phyloP scores from a whole-genome alignment of 352 stramenopile genomes.

The Phytophthora megakarya region DNA sequence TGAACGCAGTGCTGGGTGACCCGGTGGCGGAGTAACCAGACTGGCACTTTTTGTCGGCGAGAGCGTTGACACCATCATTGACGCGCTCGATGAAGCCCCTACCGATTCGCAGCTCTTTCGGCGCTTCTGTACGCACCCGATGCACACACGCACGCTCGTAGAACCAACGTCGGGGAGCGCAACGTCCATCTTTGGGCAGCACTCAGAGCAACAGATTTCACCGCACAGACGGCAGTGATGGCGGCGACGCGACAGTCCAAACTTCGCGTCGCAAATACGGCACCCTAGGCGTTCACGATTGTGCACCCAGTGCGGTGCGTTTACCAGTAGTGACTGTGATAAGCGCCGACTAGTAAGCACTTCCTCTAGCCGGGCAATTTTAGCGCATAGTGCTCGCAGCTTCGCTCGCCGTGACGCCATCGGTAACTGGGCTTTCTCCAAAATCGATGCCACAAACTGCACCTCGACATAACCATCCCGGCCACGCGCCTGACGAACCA shows the following conservation, averaged over 20 bases:
- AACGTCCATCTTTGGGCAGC: conserved; percentile 83
- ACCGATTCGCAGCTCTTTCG: conserved; percentile 54
- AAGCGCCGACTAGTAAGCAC: conserved; percentile 72
- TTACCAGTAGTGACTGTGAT: conserved; percentile 67
- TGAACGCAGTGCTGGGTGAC: conserved; percentile 29
- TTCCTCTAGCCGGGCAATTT: conserved; percentile 70
- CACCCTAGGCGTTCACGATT: conserved; percentile 65
- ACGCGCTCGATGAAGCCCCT: conserved; percentile 20
- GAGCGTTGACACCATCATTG: conserved; percentile 29
- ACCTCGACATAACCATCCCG: conserved; percentile 67
- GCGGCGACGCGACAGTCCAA: conserved; percentile 69
- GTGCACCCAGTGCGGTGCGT: conserved; percentile 71
- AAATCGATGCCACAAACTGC: conserved; percentile 74
- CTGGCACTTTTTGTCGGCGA: conserved; percentile 29
- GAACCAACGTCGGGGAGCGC: conserved; percentile 61
- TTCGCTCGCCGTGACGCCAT: conserved; percentile 59
- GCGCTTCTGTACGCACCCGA: conserved; percentile 60
- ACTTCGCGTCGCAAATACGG: conserved; percentile 67
- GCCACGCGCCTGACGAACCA: conserved; percentile 64
- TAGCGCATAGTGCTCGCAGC: conserved; percentile 53
- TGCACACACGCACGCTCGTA: conserved; percentile 75
- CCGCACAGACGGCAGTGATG: conserved; percentile 82
- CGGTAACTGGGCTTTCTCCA: conserved; percentile 73
- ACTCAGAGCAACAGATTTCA: conserved; percentile 79
- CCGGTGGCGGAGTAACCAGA: conserved; percentile 22